phyloP scores from a whole-genome alignment of 164 flowering plant species.

The Euptelea pleiosperma region DNA sequence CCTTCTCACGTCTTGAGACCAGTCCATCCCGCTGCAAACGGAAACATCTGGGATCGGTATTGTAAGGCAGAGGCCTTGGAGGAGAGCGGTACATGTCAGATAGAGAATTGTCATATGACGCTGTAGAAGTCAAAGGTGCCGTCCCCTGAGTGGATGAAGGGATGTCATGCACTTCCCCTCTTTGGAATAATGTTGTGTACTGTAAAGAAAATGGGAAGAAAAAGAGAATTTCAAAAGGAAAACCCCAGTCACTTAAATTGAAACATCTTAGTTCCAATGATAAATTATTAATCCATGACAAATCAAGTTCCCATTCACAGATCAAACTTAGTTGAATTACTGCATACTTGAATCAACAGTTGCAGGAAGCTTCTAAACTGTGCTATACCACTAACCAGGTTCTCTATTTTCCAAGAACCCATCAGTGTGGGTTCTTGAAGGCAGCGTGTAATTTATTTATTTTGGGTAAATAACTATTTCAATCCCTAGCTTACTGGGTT shows the following conservation, averaged over 20 bases:
- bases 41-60: slow-evolving; percentile 71
- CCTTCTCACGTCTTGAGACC: slow-evolving; percentile 78
- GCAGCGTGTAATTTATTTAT: too few relatives aligned
- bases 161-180: slow-evolving; percentile 58
- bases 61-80: slow-evolving; percentile 95
- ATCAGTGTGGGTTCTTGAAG: too few relatives aligned
- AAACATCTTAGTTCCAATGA: too few relatives aligned
- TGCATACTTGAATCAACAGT: too few relatives aligned
- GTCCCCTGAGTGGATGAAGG: slow-evolving; percentile 62
- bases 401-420: too few relatives aligned
- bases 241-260: too few relatives aligned
- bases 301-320: too few relatives aligned
- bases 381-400: too few relatives aligned
- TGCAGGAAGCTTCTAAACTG: too few relatives aligned
- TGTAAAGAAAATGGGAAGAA: slow-evolving; percentile 23
- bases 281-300: too few relatives aligned
- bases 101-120: slow-evolving; percentile 58
- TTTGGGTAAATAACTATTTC: too few relatives aligned
- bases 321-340: too few relatives aligned
- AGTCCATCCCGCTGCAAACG: slow-evolving; percentile 65
- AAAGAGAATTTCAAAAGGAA: slow-evolving; percentile 3
- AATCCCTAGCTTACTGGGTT: not conserved
- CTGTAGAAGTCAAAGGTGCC: slow-evolving; percentile 51
- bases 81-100: slow-evolving; percentile 76
- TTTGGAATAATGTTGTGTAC: slow-evolving; percentile 66